Evolutionary conservation across 257 asterid genomes (phyloP), one percentile per base, ranked within the genome.

Genomic region (Solanum sitiens): DNA sequence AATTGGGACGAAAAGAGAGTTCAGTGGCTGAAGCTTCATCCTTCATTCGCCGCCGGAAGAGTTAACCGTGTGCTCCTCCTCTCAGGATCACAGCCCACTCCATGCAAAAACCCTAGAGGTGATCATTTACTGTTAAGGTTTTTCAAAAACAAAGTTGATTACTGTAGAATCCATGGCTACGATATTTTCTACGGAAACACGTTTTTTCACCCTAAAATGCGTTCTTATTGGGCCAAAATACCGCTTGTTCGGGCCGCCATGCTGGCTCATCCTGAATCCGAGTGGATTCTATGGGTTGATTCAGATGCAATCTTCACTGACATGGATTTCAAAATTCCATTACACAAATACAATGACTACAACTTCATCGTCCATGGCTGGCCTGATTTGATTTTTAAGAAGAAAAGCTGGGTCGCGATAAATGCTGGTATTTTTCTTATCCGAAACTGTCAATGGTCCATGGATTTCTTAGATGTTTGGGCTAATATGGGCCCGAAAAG

Each of bases 241-340:
- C 96, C 99, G 8, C 8, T 93, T 3, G 88, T 93, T 35, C 89
- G 95, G 87, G 96, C 95, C 14, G 91, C 99, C 3, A 96, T 96
- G 99, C 11, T 96, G 89, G 97, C 98, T 71, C 98, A 93, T 30
- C 99, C 99, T 2, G 95, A 95, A 50, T 82, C 86, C 2, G 99
- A 95, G 89, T 96, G 99, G 98, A 75, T 95, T 39, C 88, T 93
- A 85, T 96, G 98, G 99, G 45, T 96, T 50, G 99, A 96, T 37
- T 95, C 97, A 3, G 98, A 95, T 33, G 99, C 99, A 0, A 90
- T 95, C 8, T 93, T 96, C 56, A 95, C 99, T 0, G 97, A 96
- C 85, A 94, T 96, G 98, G 99, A 95, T 83, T 96, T 95, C 83
- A 88, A 87, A 91, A 83, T 96, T 42, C 99, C 99, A 4, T 77